phyloP scores from a whole-genome alignment of 176 grass and related monocot genomes.

The Aegilops tauschii region DNA sequence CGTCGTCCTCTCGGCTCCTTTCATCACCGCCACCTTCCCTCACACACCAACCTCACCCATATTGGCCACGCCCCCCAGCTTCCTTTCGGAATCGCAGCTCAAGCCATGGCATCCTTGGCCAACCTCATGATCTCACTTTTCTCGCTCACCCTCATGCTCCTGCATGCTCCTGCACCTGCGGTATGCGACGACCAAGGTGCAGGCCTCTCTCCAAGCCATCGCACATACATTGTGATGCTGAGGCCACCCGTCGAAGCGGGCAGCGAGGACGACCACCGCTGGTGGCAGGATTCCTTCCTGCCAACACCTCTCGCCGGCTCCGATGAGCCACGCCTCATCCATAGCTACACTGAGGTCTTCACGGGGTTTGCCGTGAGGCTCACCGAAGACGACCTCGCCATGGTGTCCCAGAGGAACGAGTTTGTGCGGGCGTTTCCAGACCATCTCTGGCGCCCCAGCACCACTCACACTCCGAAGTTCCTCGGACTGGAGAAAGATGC shows the following conservation, averaged over 20 bases:
- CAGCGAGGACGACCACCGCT: not conserved
- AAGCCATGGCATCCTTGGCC: not conserved
- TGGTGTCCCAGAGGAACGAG: constrained; percentile 23
- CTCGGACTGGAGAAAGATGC: constrained; percentile 21
- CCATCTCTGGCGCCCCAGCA: constrained; percentile 17
- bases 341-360: constrained; percentile 43
- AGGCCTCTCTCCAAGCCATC: not conserved
- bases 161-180: not conserved
- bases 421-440: constrained; percentile 48
- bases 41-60: too few relatives aligned
- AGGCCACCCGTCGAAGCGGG: not conserved
- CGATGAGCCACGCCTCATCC: not conserved
- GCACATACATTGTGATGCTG: not conserved
- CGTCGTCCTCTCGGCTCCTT: not conserved
- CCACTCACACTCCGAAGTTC: constrained; percentile 49
- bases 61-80: too few relatives aligned
- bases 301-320: not conserved
- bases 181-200: not conserved
- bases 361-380: constrained; percentile 47
- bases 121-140: not conserved
- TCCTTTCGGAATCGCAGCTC: not conserved
- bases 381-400: constrained; percentile 21
- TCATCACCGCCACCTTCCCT: not conserved
- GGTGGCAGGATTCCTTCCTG: not conserved
- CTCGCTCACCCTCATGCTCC: not conserved